Conservation (phyloP, 139 green algal species). For the Gonium pectorale region DNA sequence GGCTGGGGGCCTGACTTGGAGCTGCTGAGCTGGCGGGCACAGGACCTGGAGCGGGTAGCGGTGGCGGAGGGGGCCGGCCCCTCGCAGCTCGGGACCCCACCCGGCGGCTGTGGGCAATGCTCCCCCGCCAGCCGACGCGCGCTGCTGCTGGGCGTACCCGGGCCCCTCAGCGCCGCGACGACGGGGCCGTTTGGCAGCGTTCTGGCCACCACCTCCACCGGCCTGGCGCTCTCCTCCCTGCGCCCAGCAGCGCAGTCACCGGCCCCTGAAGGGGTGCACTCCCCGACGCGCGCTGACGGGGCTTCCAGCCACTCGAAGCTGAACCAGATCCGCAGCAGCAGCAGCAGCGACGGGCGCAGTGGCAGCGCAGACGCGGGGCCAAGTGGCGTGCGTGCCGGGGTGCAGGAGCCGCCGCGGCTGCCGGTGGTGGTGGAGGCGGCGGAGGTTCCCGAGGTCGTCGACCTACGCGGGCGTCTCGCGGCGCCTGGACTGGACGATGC, state of each 20-base stretch:
- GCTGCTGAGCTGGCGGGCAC: conserved; percentile 14
- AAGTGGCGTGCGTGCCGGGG: too few species aligned
- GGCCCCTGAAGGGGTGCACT: neutral
- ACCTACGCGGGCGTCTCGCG: neutral
- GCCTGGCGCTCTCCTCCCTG: conserved; percentile 11
- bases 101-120: too few species aligned
- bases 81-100: too few species aligned
- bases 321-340: neutral
- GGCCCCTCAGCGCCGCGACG: neutral
- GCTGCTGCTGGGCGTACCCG: conserved; percentile 34
- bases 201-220: neutral
- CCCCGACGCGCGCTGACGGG: too few species aligned
- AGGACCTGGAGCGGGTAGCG: neutral
- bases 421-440: neutral
- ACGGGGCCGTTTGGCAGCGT: conserved; percentile 9
- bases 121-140: neutral
- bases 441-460: neutral
- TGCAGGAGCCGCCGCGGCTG: neutral
- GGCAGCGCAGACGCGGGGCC: too few species aligned
- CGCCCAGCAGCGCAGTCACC: neutral
- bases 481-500: neutral
- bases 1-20: conserved; percentile 32
- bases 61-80: neutral
- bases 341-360: neutral
- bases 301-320: neutral